phyloP scores from a whole-genome alignment of 2,329 filamentous ascomycete genomes.

The Aspergillus neoniger region DNA sequence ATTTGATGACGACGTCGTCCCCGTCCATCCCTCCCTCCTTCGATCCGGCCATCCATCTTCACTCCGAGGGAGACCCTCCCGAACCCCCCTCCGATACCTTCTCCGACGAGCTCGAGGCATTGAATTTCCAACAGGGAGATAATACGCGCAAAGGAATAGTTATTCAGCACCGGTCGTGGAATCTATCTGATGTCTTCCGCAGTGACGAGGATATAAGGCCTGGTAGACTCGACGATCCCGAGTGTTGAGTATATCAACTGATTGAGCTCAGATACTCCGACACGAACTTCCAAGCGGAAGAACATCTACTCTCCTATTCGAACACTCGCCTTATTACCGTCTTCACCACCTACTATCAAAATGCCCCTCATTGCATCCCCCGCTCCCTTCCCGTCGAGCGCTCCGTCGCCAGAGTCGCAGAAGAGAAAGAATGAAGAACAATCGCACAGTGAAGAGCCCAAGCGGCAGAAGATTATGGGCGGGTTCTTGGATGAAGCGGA shows the following conservation, averaged over 20 bases:
- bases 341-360: constrained; percentile 35
- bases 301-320: constrained; percentile 16
- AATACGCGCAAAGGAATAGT: constrained; percentile 41
- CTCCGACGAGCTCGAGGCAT: constrained; percentile 44
- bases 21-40: constrained; percentile 50
- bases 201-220: constrained; percentile 45
- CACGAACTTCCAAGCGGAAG: constrained; percentile 25
- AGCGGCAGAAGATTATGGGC: constrained; percentile 44
- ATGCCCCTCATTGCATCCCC: constrained; percentile 49
- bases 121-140: constrained; percentile 37
- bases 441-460: constrained; percentile 35
- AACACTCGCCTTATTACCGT: constrained; percentile 26
- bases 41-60: constrained; percentile 52
- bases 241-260: background rate
- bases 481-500: constrained; percentile 48
- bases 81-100: constrained; percentile 37
- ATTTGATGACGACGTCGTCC: constrained; percentile 36
- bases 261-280: constrained; percentile 39
- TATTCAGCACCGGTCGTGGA: constrained; percentile 48
- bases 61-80: constrained; percentile 45
- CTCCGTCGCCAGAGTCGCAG: constrained; percentile 37
- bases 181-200: constrained; percentile 44
- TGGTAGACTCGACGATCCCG: constrained; percentile 25
- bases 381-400: constrained; percentile 38
- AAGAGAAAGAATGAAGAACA: constrained; percentile 43